Conservation (phyloP, 768 basidiomycete species). For the Auricularia sp. region DNA sequence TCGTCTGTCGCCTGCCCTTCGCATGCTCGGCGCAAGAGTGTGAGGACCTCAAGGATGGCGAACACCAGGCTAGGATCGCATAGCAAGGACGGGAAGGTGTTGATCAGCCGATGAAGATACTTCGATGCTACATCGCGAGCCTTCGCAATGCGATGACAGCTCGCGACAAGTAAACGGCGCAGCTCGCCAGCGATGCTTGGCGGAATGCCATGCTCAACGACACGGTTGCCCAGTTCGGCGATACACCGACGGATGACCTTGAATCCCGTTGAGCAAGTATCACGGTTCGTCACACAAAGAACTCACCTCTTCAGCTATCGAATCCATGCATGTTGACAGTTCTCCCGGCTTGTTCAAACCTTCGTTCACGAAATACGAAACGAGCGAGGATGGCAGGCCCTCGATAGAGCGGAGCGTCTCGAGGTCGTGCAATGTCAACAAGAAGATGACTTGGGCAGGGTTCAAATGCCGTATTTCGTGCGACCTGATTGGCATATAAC, state of each 20-base stretch:
- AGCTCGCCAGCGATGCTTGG: slow-evolving; percentile 60
- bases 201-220: slow-evolving; percentile 72
- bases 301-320: slow-evolving; percentile 61
- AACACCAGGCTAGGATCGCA: slow-evolving; percentile 83
- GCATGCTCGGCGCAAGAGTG: slow-evolving; percentile 75
- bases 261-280: slow-evolving; percentile 27
- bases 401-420: slow-evolving; percentile 77
- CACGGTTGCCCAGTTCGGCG: slow-evolving; percentile 59
- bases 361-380: slow-evolving; percentile 81
- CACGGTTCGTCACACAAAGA: slow-evolving; percentile 26
- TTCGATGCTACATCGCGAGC: slow-evolving; percentile 74
- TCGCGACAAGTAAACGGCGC: slow-evolving; percentile 59
- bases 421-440: slow-evolving; percentile 77
- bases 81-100: slow-evolving; percentile 89
- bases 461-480: slow-evolving; percentile 66
- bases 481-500: slow-evolving; percentile 53
- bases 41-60: slow-evolving; percentile 84
- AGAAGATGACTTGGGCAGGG: slow-evolving; percentile 75
- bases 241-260: slow-evolving; percentile 64
- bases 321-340: slow-evolving; percentile 71
- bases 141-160: slow-evolving; percentile 75
- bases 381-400: slow-evolving; percentile 71
- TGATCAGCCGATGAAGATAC: slow-evolving; percentile 77
- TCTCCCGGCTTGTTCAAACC: slow-evolving; percentile 64
- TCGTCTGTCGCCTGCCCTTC: slow-evolving; percentile 90